Evolutionary conservation across 2,329 filamentous ascomycete species (phyloP).

Genomic region (Dothideomycetes sp.): DNA sequence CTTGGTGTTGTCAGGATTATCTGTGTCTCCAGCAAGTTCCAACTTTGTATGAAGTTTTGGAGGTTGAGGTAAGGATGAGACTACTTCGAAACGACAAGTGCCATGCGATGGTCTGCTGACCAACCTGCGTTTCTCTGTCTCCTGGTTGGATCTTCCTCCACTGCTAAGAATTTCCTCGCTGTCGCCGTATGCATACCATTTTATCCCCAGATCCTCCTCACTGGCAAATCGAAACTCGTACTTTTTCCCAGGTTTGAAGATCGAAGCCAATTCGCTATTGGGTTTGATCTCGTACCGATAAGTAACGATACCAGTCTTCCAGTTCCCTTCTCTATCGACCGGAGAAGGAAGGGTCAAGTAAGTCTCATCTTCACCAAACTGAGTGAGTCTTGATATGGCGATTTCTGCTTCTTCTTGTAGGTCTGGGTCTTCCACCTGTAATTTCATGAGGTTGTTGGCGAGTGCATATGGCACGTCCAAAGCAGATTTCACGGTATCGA

Average conservation of each 20-base stretch:
- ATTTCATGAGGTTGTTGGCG: neutral
- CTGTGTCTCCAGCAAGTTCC: neutral
- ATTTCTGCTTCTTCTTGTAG: neutral
- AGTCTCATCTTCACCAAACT: neutral
- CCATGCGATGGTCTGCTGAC: neutral
- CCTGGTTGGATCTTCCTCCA: neutral
- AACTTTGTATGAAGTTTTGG: neutral
- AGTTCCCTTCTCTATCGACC: neutral
- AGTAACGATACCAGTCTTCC: neutral
- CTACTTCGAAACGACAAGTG: neutral
- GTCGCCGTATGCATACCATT: neutral
- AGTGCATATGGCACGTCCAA: neutral
- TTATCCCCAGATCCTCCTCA: neutral
- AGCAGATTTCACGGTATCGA: neutral
- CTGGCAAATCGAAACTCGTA: neutral
- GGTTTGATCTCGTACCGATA: neutral
- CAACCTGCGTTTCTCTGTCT: neutral
- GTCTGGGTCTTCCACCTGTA: neutral
- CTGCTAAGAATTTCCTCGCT: neutral
- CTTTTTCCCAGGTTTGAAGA: neutral
- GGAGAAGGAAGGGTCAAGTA: neutral
- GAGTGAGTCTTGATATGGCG: neutral
- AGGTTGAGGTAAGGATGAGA: neutral
- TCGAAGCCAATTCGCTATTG: neutral
- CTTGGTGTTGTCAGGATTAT: neutral